Conservation (phyloP, 2,329 filamentous ascomycete species). For the Camillea tinctor region DNA sequence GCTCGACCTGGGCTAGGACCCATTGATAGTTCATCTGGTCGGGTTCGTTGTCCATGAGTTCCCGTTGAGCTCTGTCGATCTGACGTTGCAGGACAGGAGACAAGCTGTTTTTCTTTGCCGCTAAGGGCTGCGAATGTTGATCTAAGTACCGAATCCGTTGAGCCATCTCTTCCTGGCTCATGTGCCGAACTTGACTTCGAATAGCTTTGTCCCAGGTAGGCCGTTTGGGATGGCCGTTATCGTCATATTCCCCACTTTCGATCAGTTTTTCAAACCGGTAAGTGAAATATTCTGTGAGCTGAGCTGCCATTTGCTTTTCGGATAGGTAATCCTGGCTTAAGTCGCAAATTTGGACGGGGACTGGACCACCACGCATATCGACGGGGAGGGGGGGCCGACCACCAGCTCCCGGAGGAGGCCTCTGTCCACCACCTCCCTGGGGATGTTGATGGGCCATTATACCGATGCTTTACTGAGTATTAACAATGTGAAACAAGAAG, state of each 20-base stretch:
- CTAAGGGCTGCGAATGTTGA: constrained; percentile 28
- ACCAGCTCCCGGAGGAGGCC: neutral
- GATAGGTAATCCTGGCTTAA: constrained; percentile 38
- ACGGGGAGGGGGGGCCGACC: constrained; percentile 4
- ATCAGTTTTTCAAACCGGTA: constrained; percentile 42
- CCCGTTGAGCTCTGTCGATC: constrained; percentile 38
- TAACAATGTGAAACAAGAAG: neutral
- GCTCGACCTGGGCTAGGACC: constrained; percentile 45
- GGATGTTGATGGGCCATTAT: neutral
- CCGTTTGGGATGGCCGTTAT: constrained; percentile 33
- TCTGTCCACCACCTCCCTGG: constrained; percentile 1
- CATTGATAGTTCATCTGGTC: constrained; percentile 39
- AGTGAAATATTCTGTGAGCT: constrained; percentile 40
- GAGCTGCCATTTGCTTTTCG: constrained; percentile 38
- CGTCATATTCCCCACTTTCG: constrained; percentile 33
- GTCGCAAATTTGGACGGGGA: constrained; percentile 35
- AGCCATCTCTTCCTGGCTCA: constrained; percentile 38
- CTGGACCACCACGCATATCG: constrained; percentile 6
- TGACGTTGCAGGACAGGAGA: constrained; percentile 39
- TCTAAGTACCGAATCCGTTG: constrained; percentile 40
- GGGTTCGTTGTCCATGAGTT: constrained; percentile 34
- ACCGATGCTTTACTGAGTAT: neutral
- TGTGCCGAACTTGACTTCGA: constrained; percentile 33
- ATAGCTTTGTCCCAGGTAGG: constrained; percentile 42
- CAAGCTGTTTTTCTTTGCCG: constrained; percentile 40